Percentiles rank a stretch among this genome's conserved stretches.
These are phyloP conservation scores for Fusarium transvaalense DNA, from an alignment of 2,329 filamentous ascomycete species.

Conservation along the genomic window DNA sequence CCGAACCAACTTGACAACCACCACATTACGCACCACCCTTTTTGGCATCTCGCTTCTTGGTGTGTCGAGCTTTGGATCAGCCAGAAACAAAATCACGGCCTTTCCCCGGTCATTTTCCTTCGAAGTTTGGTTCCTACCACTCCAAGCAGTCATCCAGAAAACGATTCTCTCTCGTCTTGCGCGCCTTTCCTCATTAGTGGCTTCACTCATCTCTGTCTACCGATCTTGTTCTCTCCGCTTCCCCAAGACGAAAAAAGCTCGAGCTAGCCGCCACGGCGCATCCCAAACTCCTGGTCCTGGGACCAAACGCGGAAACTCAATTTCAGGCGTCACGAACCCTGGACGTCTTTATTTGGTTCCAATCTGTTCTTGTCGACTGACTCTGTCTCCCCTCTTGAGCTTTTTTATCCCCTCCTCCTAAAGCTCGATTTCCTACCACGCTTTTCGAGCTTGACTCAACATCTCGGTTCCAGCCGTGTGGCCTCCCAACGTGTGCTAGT, in stretches of 20 bases:
- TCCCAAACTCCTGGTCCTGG: conserved; percentile 46
- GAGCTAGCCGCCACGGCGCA: conserved; percentile 46
- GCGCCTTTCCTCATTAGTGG: conserved; percentile 9
- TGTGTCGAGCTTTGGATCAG: conserved; percentile 17
- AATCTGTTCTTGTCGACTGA: conserved; percentile 23
- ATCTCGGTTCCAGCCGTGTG: conserved; percentile 18
- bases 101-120: conserved; percentile 15
- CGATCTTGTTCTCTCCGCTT: conserved; percentile 33
- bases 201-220: conserved; percentile 22
- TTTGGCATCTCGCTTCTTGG: conserved; percentile 31
- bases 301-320: conserved; percentile 45
- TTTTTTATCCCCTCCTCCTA: conserved; percentile 27
- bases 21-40: conserved; percentile 28
- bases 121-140: conserved; percentile 2
- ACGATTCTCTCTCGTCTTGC: conserved; percentile 8
- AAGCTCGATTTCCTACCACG: conserved; percentile 20
- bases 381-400: conserved; percentile 26
- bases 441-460: conserved; percentile 26
- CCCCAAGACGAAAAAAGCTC: conserved; percentile 36
- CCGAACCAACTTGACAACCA: conserved; percentile 35
- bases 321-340: conserved; percentile 44
- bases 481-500: conserved; percentile 19
- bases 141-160: conserved; percentile 18
- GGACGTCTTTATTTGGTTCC: conserved; percentile 36
- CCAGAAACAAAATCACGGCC: conserved; percentile 24